Evolutionary conservation across 805 yeast genomes (phyloP), one percentile per base, ranked within the genome.

Genomic region (Lachancea meyersii): DNA sequence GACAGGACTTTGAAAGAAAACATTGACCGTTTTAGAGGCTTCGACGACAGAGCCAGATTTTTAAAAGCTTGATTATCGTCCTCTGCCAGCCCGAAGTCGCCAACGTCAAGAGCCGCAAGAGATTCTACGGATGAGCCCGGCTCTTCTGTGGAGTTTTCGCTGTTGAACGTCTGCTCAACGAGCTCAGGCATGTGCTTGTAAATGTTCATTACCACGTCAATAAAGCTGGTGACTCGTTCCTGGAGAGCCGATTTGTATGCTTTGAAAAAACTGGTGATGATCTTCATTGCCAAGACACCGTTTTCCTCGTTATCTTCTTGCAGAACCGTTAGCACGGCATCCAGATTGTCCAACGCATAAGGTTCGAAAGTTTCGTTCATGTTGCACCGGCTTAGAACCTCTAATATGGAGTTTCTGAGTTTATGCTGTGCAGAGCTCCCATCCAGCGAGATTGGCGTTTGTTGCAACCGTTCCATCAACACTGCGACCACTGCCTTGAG

Each of bases 251-350:
- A 58, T 65, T 86, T 91, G 67, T 84, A 91, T 1, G 89, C 77
- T 60, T 93, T 84, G 67, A 89, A 96, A 37, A 91, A 67, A 23
- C 83, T 76, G 14, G 97, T 86, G 38, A 89, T 72, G 43, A 87
- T 81, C 58, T 86, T 88, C 83, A 93, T 79, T 61, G 95, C 83
- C 40, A 87, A 70, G 1, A 88, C 86, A 39, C 97, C 97, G 60
- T 93, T 93, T 48, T 89, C 97, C 62, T 94, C 99, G 60, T 93
- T 93, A 57, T 94, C 99, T 13, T 67, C 70, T 16, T 75, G 77
- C 45, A 91, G 68, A 11, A 83, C 67, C 18, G 68, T 61, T 53
- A 80, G 77, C 41, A 91, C 65, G 6, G 41, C 66, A 27, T 76
- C 80, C 53, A 85, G 67, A 16, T 87, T 72, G 28, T 70, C 71